Percentiles rank a stretch among this genome's conserved stretches.
Conservation (phyloP, 768 basidiomycete genomes). For the Austroboletus eburneus region DNA sequence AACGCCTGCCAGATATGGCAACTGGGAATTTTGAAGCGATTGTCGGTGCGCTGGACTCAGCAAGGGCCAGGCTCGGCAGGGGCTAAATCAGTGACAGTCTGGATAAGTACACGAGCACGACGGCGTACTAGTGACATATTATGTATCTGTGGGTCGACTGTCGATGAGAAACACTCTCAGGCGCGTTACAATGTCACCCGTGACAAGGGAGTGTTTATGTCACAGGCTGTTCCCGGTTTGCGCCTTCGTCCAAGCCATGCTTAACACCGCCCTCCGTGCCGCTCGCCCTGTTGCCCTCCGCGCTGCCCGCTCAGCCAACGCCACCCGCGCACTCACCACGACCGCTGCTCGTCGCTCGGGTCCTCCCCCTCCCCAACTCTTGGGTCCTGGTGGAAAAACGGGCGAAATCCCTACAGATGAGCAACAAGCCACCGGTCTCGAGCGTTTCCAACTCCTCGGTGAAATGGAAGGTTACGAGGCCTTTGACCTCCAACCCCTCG, state of each 20-base stretch:
- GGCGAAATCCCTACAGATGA: conserved; percentile 80
- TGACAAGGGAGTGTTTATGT: conserved; percentile 18
- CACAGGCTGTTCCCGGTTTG: conserved; percentile 18
- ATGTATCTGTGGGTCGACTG: not conserved
- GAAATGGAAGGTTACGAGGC: conserved; percentile 84
- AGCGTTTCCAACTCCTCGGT: conserved; percentile 90
- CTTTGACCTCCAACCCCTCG: conserved; percentile 85
- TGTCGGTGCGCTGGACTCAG: not conserved
- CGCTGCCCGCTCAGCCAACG: conserved; percentile 16
- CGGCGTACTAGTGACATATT: not conserved
- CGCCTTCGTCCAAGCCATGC: conserved; percentile 25
- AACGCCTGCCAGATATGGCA: conserved; percentile 27
- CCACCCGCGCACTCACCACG: conserved; percentile 55
- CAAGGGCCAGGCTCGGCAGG: not conserved
- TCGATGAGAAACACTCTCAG: not conserved
- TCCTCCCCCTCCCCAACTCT: conserved; percentile 60
- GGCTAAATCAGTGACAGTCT: not conserved
- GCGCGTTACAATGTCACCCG: conserved; percentile 17
- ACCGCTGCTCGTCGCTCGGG: conserved; percentile 54
- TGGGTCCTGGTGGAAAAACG: conserved; percentile 65
- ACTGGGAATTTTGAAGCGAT: conserved; percentile 1
- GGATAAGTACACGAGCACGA: not conserved
- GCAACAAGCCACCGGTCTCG: conserved; percentile 93
- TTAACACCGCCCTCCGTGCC: conserved; percentile 24
- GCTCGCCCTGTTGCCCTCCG: conserved; percentile 25